Conservation (phyloP, 2,329 filamentous ascomycete genomes). For the Paecilomyces variotii region DNA sequence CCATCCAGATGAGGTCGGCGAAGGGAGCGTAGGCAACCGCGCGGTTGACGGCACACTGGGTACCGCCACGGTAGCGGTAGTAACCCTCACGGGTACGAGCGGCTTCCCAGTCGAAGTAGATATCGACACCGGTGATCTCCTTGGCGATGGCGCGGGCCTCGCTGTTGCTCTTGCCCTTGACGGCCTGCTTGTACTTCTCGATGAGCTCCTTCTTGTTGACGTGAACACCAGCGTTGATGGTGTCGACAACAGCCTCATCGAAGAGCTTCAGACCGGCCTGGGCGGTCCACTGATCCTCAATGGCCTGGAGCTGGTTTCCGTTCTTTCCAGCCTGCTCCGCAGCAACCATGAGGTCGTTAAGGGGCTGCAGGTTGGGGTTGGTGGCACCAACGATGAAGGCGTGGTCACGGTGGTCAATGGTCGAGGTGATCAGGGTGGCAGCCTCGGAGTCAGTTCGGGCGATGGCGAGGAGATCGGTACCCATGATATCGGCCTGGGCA, state of each 20-base stretch:
- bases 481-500: constrained; percentile 98
- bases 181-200: constrained; percentile 56
- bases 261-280: constrained; percentile 80
- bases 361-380: constrained; percentile 72
- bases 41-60: constrained; percentile 81
- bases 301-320: constrained; percentile 73
- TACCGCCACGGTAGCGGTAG: constrained; percentile 88
- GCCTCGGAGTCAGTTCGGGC: constrained; percentile 96
- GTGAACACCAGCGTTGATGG: constrained; percentile 62
- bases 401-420: constrained; percentile 93
- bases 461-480: constrained; percentile 80
- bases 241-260: constrained; percentile 77
- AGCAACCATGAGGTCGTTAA: constrained; percentile 83
- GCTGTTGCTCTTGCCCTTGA: constrained; percentile 75
- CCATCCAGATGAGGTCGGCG: constrained; percentile 98
- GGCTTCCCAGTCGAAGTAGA: constrained; percentile 94
- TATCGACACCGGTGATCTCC: constrained; percentile 65
- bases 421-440: constrained; percentile 91
- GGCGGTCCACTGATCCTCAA: constrained; percentile 81
- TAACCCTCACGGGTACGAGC: constrained; percentile 88
- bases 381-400: constrained; percentile 85
- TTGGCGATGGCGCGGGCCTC: constrained; percentile 77
- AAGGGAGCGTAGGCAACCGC: constrained; percentile 89
- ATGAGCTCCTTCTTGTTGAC: constrained; percentile 61
- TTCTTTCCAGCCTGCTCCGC: constrained; percentile 76